phyloP scores from a whole-genome alignment of 139 green algal species.

The Tetradesmus lagerheimii region DNA sequence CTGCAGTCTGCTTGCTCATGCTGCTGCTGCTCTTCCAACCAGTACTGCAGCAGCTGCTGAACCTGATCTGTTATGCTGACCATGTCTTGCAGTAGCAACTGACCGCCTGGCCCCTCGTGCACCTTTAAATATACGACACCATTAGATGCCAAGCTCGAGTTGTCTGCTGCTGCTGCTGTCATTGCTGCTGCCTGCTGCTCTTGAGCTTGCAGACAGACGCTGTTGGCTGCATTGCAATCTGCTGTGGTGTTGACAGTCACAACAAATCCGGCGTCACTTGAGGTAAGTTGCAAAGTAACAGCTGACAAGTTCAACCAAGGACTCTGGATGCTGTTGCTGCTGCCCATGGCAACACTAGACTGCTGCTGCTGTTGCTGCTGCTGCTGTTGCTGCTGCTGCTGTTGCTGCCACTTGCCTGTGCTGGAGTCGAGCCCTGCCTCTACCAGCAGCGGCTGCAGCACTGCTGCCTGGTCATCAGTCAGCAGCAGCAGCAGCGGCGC shows the following conservation, averaged over 20 bases:
- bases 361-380: background rate
- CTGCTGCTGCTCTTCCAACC: conserved; percentile 16
- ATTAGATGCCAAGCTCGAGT: no score
- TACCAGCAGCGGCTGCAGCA: background rate
- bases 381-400: conserved; percentile 30
- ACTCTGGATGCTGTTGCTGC: conserved; percentile 30
- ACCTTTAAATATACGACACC: background rate
- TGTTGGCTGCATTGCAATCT: background rate
- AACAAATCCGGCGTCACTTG: no score
- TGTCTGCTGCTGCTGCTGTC: background rate
- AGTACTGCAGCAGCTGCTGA: background rate
- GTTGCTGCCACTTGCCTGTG: background rate
- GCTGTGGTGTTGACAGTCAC: background rate
- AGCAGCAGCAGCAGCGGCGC: conserved; percentile 6
- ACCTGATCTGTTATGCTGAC: background rate
- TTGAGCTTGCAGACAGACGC: background rate
- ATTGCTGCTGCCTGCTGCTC: background rate
- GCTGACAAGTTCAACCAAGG: background rate
- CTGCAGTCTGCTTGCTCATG: conserved; percentile 24
- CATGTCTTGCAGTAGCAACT: background rate
- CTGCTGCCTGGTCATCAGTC: conserved; percentile 26
- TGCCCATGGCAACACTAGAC: no score
- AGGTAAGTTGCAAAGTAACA: background rate
- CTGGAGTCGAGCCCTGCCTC: background rate
- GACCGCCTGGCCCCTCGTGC: background rate